Conservation (phyloP, 2,329 filamentous ascomycete genomes). For the Colletotrichum tropicale region DNA sequence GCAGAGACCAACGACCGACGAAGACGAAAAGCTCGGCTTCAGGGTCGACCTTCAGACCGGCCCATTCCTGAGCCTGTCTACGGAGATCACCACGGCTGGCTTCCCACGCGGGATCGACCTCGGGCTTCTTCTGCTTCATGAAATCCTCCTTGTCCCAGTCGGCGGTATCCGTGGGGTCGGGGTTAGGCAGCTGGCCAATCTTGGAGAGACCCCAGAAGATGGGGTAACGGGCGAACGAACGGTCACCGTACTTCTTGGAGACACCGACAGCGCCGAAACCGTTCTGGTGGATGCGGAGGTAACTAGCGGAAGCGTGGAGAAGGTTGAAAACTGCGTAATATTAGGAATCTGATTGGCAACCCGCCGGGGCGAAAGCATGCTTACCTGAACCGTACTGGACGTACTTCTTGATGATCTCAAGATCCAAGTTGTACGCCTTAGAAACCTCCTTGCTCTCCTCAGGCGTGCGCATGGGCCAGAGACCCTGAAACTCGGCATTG, state of each 20-base stretch:
- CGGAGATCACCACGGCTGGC: slow-evolving; percentile 55
- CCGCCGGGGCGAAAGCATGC: neutral
- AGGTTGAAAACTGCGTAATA: slow-evolving; percentile 63
- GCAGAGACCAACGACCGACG: slow-evolving; percentile 72
- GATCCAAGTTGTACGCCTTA: slow-evolving; percentile 65
- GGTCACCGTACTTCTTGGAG: slow-evolving; percentile 71
- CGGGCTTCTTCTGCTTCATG: slow-evolving; percentile 48
- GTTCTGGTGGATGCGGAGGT: slow-evolving; percentile 69
- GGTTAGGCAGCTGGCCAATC: slow-evolving; percentile 68
- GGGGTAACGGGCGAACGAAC: slow-evolving; percentile 69
- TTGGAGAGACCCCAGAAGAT: slow-evolving; percentile 72
- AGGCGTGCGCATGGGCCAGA: slow-evolving; percentile 70
- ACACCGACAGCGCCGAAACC: slow-evolving; percentile 73
- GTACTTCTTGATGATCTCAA: slow-evolving; percentile 62
- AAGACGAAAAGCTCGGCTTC: slow-evolving; percentile 71
- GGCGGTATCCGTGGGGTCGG: slow-evolving; percentile 69
- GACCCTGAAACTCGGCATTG: slow-evolving; percentile 72
- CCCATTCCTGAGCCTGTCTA: slow-evolving; percentile 70
- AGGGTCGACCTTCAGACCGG: slow-evolving; percentile 64
- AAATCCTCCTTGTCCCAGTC: slow-evolving; percentile 60
- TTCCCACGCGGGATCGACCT: slow-evolving; percentile 63
- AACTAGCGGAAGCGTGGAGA: slow-evolving; percentile 69
- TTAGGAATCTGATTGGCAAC: neutral
- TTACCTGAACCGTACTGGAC: slow-evolving; percentile 66
- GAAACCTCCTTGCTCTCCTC: slow-evolving; percentile 68